phyloP scores from a whole-genome alignment of 805 yeast species.

The Blastobotrys americana region DNA sequence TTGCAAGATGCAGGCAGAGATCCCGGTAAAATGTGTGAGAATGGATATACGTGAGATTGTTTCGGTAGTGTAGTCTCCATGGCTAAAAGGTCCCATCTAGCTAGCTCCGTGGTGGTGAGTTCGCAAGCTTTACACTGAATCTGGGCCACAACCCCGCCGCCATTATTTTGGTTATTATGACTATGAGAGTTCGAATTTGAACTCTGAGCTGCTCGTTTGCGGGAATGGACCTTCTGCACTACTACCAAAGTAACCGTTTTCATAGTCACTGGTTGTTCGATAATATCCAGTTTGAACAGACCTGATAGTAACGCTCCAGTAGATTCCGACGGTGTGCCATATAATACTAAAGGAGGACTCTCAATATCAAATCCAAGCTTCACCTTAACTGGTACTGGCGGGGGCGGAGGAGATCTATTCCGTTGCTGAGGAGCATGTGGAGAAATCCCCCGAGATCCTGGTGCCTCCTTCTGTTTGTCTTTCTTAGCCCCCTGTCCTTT shows the following conservation, averaged over 20 bases:
- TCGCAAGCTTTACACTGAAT: conserved; percentile 55
- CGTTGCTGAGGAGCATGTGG: conserved; percentile 2
- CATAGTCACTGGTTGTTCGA: conserved; percentile 37
- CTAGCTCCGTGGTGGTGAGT: conserved; percentile 51
- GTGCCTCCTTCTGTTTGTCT: not conserved
- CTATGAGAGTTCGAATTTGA: not conserved
- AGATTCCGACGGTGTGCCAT: conserved; percentile 70
- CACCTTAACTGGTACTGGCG: conserved; percentile 12
- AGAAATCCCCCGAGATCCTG: not conserved
- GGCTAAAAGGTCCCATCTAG: conserved; percentile 80
- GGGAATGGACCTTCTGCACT: conserved; percentile 25
- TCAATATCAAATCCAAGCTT: conserved; percentile 53
- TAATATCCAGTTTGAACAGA: conserved; percentile 52
- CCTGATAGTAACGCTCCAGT: conserved; percentile 87
- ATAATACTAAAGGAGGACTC: conserved; percentile 83
- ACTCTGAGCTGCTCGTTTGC: not conserved
- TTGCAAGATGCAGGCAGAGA: conserved; percentile 68
- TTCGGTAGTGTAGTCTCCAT: conserved; percentile 49
- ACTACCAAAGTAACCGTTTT: conserved; percentile 56
- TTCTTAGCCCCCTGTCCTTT: not conserved
- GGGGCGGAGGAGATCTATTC: conserved; percentile 6
- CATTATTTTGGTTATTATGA: conserved; percentile 13
- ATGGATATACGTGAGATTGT: conserved; percentile 84
- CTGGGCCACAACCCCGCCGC: conserved; percentile 51
- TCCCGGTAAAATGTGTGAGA: conserved; percentile 84